phyloP scores from a whole-genome alignment of 192 early-diverging fungal genomes.

The Thamnidium elegans region DNA sequence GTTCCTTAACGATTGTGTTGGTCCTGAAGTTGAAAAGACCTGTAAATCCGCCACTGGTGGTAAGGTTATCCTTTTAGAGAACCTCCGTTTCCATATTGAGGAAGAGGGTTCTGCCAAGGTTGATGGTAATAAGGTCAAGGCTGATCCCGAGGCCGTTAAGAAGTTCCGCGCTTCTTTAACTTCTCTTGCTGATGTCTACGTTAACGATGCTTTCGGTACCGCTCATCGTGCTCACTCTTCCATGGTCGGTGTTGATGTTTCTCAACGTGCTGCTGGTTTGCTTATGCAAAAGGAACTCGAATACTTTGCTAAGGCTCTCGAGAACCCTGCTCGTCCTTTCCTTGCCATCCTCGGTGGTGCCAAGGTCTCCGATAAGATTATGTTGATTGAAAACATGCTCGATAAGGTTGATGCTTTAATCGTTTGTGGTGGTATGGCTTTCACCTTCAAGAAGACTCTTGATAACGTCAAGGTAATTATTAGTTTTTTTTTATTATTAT shows the following conservation, averaged over 20 bases:
- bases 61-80: constrained; percentile 91
- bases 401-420: constrained; percentile 92
- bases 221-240: constrained; percentile 98
- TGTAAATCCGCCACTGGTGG: constrained; percentile 68
- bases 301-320: constrained; percentile 96
- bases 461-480: constrained; percentile 68
- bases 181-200: constrained; percentile 91
- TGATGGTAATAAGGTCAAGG: constrained; percentile 89
- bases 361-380: constrained; percentile 99
- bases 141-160: constrained; percentile 70
- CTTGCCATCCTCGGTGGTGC: constrained; percentile 96
- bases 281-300: constrained; percentile 99
- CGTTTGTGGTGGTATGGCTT: constrained; percentile 94
- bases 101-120: constrained; percentile 91
- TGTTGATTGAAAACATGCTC: constrained; percentile 94
- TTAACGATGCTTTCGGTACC: constrained; percentile 99
- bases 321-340: constrained; percentile 90
- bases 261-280: constrained; percentile 89
- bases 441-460: constrained; percentile 95
- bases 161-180: constrained; percentile 90
- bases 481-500: background rate
- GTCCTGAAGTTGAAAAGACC: constrained; percentile 76
- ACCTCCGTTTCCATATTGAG: constrained; percentile 97
- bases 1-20: constrained; percentile 95
- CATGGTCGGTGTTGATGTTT: constrained; percentile 94